Base-by-base conservation (phyloP, 306 rosid genomes). In the Vigna hirtella region DNA sequence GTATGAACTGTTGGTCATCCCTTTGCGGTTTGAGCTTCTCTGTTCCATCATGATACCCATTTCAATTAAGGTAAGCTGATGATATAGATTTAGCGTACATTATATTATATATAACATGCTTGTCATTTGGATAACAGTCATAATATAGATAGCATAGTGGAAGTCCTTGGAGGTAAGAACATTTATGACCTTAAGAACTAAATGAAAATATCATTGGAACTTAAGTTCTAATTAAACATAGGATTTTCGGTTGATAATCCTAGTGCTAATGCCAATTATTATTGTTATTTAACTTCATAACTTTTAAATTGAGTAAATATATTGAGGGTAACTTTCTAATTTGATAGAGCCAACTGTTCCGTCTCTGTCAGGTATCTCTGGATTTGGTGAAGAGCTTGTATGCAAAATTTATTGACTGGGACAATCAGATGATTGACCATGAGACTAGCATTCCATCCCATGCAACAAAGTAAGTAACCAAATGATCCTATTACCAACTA, bases 41-140 rank as follows among this genome's bases (percentile, higher is more conserved):
- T 95, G 99, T 87, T 95, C 99, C 40, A 95, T 95, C 86, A 95
- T 95, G 99, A 95, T 95, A 77, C 99, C 99, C 84, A 95, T 95
- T 86, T 95, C 99, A 80, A 95, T 95, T 73, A 95, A 95, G 99
- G 99, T 93, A 85, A 76, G 87, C 43, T 73, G 82, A 24, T 77
- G 58, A 32, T 73, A 22, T 66, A 28, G 77, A 43, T 86, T 63
- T 70, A 32, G 24, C 69, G 43, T 62, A 22, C 52, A 51, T 74
- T 68, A 55, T 47, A 49, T 76, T 47, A 53, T 72, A 57, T 86
- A 80, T 55, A 32, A 20, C 50, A 64, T 57, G 68, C 40, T 83
- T 51, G 49, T 11, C 32, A 70, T 77, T 77, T 62, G 48, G 42
- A 51, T 50, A 63, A 63, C 22, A 62, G 36, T 72, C n/a, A 4